These are phyloP conservation scores for Westerdykella aurantiaca DNA, from an alignment of 2,329 filamentous ascomycete genomes.

Conservation along the genomic window DNA sequence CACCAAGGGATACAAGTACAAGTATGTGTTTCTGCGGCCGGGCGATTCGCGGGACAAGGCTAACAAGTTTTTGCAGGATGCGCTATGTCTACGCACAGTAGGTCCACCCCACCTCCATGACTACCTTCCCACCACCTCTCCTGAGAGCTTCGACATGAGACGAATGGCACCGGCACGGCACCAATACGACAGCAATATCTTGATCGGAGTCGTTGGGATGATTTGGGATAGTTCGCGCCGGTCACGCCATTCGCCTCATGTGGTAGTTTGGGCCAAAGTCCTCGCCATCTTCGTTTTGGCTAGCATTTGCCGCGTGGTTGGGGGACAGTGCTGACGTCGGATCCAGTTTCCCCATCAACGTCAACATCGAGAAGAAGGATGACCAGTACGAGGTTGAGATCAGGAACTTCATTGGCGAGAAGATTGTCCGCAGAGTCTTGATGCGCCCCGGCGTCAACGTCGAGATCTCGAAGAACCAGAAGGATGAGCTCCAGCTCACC, in stretches of 20 bases:
- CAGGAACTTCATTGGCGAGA: constrained; percentile 75
- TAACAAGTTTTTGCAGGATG: constrained; percentile 54
- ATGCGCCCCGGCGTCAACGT: constrained; percentile 91
- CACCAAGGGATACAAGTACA: constrained; percentile 99
- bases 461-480: constrained; percentile 82
- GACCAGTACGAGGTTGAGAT: constrained; percentile 91
- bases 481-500: constrained; percentile 91
- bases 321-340: no score
- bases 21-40: constrained; percentile 37
- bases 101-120: constrained; percentile 6
- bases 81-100: constrained; percentile 97
- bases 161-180: neutral
- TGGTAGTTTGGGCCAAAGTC: no score
- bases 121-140: neutral
- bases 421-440: constrained; percentile 87
- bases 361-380: constrained; percentile 97
- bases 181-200: neutral
- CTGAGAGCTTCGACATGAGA: neutral
- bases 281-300: no score
- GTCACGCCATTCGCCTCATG: no score
- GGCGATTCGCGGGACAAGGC: neutral
- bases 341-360: constrained; percentile 94
- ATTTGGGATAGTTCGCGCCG: no score
- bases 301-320: no score
- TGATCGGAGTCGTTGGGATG: no score